Percentiles rank a stretch among this genome's conserved stretches.
These are phyloP conservation scores for Neurospora sp. DNA, from an alignment of 495 filamentous ascomycete species.

Conservation along the genomic window DNA sequence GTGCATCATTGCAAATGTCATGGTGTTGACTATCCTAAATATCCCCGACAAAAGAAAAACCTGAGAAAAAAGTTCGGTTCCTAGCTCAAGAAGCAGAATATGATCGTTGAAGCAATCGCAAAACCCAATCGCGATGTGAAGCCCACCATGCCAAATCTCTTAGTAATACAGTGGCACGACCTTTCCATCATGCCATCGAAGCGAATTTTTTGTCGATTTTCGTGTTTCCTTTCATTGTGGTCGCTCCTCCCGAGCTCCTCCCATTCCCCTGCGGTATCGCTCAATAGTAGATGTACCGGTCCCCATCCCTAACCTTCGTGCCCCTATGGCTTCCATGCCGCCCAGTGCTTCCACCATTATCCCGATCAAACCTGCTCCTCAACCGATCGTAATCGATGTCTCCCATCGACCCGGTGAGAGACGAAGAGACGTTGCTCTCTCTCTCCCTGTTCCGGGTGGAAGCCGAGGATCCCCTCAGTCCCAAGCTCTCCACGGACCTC, in stretches of 20 bases:
- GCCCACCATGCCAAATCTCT: not conserved
- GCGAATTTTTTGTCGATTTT: not conserved
- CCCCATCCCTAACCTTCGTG: not conserved
- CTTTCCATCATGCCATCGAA: not conserved
- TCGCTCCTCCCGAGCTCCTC: not conserved
- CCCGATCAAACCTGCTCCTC: slow-evolving; percentile 3
- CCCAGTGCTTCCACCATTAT: slow-evolving; percentile 1
- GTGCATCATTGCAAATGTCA: not conserved
- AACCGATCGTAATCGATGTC: slow-evolving; percentile 4
- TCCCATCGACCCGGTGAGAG: not conserved
- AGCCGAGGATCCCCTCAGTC: slow-evolving; percentile 5
- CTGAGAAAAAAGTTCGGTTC: not conserved
- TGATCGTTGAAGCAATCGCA: not conserved
- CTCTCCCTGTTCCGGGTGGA: slow-evolving; percentile 4
- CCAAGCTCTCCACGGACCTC: slow-evolving; percentile 19
- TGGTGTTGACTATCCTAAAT: not conserved
- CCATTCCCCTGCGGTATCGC: not conserved
- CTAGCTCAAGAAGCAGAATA: not conserved
- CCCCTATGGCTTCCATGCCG: slow-evolving; percentile 2
- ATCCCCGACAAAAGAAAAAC: not conserved
- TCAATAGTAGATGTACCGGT: slow-evolving; percentile 3
- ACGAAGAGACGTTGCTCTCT: not conserved
- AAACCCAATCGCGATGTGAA: not conserved
- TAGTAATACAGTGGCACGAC: not conserved
- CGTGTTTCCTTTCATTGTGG: not conserved